phyloP scores from a whole-genome alignment of 495 filamentous ascomycete genomes.

The Penicillium silybi region DNA sequence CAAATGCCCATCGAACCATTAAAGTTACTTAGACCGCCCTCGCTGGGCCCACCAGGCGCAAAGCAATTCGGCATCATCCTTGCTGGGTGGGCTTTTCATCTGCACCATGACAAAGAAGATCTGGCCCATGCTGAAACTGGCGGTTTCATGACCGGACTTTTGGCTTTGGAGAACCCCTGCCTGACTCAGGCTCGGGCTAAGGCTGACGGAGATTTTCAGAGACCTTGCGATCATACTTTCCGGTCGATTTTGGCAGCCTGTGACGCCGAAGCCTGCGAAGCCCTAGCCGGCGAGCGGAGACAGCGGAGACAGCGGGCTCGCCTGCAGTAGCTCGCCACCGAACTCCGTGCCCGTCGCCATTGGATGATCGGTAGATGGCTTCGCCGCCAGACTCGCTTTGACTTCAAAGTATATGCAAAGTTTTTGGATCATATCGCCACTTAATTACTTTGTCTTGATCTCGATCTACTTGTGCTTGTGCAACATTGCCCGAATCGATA shows the following conservation, averaged over 20 bases:
- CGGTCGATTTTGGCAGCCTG: not conserved
- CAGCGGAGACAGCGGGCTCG: not conserved
- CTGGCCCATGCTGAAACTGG: constrained; percentile 6
- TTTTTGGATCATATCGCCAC: not conserved
- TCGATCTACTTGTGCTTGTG: too few relatives aligned
- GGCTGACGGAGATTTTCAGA: not conserved
- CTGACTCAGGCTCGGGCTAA: not conserved
- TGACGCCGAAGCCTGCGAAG: not conserved
- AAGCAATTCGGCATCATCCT: constrained; percentile 6
- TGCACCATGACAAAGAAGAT: constrained; percentile 13
- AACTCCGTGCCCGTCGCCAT: not conserved
- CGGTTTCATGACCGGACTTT: constrained; percentile 8
- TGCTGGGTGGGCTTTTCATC: constrained; percentile 13
- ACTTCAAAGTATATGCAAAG: not conserved
- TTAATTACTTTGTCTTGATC: not conserved
- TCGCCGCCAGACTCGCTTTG: not conserved
- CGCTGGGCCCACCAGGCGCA: constrained; percentile 1
- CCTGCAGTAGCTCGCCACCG: not conserved
- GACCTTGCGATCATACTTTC: not conserved
- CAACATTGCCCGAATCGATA: too few relatives aligned
- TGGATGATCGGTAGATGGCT: not conserved
- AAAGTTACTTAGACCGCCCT: constrained; percentile 6
- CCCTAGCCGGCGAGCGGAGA: not conserved
- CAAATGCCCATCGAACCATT: constrained; percentile 2
- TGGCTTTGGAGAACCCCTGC: constrained; percentile 1